Percentiles rank a stretch among this genome's conserved stretches.
phyloP scores from a whole-genome alignment of 2,329 filamentous ascomycete genomes.

The Epicoccum nigrum region DNA sequence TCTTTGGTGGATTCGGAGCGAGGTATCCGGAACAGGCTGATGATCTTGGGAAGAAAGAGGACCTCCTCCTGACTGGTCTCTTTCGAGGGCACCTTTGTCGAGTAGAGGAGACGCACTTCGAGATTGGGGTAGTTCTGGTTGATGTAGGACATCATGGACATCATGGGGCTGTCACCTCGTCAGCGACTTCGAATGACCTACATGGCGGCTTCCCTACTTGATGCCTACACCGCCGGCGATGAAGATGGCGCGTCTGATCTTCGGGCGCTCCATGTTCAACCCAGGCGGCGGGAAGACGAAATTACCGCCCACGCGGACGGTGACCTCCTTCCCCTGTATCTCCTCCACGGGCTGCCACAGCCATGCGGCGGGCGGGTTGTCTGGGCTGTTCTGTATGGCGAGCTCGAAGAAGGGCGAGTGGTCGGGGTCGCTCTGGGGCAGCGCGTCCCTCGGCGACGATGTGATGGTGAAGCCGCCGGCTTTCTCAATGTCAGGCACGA shows the following conservation, averaged over 20 bases:
- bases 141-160: slow-evolving; percentile 73
- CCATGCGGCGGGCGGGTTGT: slow-evolving; percentile 77
- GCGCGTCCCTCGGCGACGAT: slow-evolving; percentile 68
- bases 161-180: slow-evolving; percentile 62
- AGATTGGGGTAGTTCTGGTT: slow-evolving; percentile 51
- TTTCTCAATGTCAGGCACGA: slow-evolving; percentile 70
- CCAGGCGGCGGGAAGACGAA: slow-evolving; percentile 77
- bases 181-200: slow-evolving; percentile 12
- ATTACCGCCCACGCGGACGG: slow-evolving; percentile 76
- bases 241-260: slow-evolving; percentile 69
- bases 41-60: slow-evolving; percentile 45
- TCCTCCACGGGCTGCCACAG: slow-evolving; percentile 65
- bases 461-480: slow-evolving; percentile 90
- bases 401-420: slow-evolving; percentile 69
- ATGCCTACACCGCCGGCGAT: slow-evolving; percentile 83
- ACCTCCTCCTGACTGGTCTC: slow-evolving; percentile 39
- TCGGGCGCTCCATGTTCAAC: slow-evolving; percentile 43
- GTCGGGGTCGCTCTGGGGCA: slow-evolving; percentile 31
- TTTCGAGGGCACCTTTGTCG: slow-evolving; percentile 53
- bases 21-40: slow-evolving; percentile 40
- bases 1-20: slow-evolving; percentile 35
- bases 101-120: slow-evolving; percentile 68
- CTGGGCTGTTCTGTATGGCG: slow-evolving; percentile 73
- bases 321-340: slow-evolving; percentile 65
- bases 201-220: slow-evolving; percentile 59